Percentiles rank a stretch among this genome's conserved stretches.
Evolutionary conservation across 2,329 filamentous ascomycete genomes (phyloP).

Genomic region (Trichoderma harzianum): DNA sequence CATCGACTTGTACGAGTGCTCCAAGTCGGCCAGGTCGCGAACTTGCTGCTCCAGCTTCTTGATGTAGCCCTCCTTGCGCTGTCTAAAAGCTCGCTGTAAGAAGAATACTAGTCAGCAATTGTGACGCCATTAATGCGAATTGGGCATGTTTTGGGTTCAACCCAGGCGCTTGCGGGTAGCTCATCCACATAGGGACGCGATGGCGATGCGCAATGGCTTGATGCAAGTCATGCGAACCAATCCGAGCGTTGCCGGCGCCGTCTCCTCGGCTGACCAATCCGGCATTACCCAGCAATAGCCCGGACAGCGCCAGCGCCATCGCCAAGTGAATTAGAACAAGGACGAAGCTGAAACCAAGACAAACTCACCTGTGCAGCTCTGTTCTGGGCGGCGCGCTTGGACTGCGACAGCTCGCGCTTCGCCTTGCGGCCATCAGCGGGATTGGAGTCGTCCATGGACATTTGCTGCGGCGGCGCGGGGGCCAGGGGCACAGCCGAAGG

Average conservation of each 20-base stretch:
- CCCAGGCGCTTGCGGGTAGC: neutral
- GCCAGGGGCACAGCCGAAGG: slow-evolving; percentile 29
- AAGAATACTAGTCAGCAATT: neutral
- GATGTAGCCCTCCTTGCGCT: slow-evolving; percentile 97
- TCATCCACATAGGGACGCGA: neutral
- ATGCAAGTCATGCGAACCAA: neutral
- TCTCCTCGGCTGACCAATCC: neutral
- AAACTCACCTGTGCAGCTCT: slow-evolving; percentile 84
- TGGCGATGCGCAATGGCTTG: slow-evolving; percentile 1
- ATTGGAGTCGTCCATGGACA: slow-evolving; percentile 25
- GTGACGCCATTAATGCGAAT: neutral
- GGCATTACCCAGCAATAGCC: neutral
- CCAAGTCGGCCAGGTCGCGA: slow-evolving; percentile 71
- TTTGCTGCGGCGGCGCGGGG: slow-evolving; percentile 30
- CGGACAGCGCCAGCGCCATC: neutral
- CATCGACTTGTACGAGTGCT: slow-evolving; percentile 73
- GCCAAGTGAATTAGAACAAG: neutral
- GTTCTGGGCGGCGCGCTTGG: slow-evolving; percentile 95
- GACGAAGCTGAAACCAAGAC: neutral
- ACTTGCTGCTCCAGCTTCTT: slow-evolving; percentile 96
- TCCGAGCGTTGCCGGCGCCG: slow-evolving; percentile 8
- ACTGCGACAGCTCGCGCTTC: slow-evolving; percentile 89
- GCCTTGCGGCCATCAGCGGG: slow-evolving; percentile 64
- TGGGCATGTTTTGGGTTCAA: neutral
- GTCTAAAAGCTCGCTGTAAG: slow-evolving; percentile 83